Base-by-base conservation (phyloP, 2,329 filamentous ascomycete species). In the Phaeosphaeriaceae sp. region DNA sequence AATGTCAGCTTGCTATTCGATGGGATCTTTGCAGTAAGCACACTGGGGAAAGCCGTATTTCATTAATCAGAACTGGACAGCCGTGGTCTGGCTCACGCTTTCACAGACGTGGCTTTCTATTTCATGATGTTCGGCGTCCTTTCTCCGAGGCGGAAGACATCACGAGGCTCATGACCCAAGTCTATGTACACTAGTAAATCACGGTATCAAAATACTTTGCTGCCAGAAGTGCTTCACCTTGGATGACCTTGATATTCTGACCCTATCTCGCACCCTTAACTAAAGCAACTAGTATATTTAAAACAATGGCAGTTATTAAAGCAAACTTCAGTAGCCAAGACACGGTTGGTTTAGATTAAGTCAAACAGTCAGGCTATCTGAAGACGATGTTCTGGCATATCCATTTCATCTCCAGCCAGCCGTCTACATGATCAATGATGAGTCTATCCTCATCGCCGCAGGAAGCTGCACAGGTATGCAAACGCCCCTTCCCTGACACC, bases 111-210 rank as follows among this genome's bases (percentile, higher is more conserved):
- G 53, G 52, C 50, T 60, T 61, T 42, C 34, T 38, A 48, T 52
- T 56, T 59, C 55, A 64, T 64, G 66, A 70, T 70, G 66, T 68
- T 68, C 61, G 60, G 63, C 66, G 64, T 66, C 64, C 57, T 51
- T 49, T 43, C 52, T 51, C 56, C 42, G 59, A 61, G 64, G 61
- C 53, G 45, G 50, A 56, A 63, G 60, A 61, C 64, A 70, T 67
- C 68, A 71, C 62, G 67, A 69, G 60, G 63, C 64, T 66, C 60
- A 72, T 68, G 68, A 68, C 57, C 45, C 44, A 55, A 58, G 58
- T 58, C 55, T 58, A 62, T 56, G 70, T 73, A 72, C 55, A 72
- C 65, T 72, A 72, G 66, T 67, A 59, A 60, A 64, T 60, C 67
- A 64, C 64, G 61, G 63, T 68, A 71, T 68, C 61, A 63, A 60